Evolutionary conservation across 345 rosid genomes (phyloP), one percentile per base, ranked within the genome.

Genomic region (Aquilaria malaccensis): DNA sequence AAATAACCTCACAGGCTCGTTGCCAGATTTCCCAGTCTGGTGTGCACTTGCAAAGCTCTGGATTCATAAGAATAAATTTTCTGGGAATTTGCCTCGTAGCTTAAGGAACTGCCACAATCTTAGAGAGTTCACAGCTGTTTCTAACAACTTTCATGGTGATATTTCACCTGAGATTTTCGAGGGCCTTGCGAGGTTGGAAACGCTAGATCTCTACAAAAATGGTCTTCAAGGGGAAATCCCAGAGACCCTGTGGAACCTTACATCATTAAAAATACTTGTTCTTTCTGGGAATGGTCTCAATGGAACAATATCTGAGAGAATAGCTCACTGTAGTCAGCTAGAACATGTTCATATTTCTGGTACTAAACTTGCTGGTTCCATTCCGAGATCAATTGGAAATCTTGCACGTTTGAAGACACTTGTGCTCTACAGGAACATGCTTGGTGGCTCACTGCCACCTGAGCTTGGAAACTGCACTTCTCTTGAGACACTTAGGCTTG

Each of bases 391-490:
- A 33, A 57, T 72, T 4, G 80, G 83, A 58, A 72, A 58, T 32
- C 71, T 75, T 14, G 54, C 56, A 15, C 29, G 59, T 60, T 63
- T 79, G 51, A 50, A 32, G 43, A 2, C 53, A 54, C 56, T 79
- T 33, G 50, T 66, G 30, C 63, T 79, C 55, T 67, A 37, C n/a
- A 58, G 61, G 43, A 76, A 79, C 64, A 67, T 33, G 61, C 73
- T 79, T 62, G 52, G 51, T 29, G 80, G 80, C 7, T 30, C 71
- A 29, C 50, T 76, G n/a, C 80, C 80, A 59, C 45, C 67, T 4
- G 71, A 73, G 53, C 70, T 79, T 64, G 78, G 80, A 57, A 70
- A 76, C 66, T 79, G 83, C 56, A 67, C 14, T 61, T 69, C 80
- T 37, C 74, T 79, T 37, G 62, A 67, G 0, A 68, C 75, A 30